Evolutionary conservation across 2,329 filamentous ascomycete species (phyloP), one percentile per base, ranked within the genome.

Genomic region (Penicillium sp.): DNA sequence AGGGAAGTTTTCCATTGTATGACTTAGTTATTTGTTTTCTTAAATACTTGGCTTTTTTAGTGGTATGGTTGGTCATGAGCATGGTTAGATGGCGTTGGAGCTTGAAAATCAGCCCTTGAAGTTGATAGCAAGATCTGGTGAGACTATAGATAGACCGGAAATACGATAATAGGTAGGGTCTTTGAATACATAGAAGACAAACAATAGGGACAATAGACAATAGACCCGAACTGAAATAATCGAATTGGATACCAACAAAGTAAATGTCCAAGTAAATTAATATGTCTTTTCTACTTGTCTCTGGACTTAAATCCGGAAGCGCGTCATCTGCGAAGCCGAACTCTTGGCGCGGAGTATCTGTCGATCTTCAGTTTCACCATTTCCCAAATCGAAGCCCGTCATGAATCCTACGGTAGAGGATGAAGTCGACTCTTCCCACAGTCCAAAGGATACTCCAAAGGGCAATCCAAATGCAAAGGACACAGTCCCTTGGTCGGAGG

Each of bases 341-440:
- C n/a, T 57, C 55, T 58, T 59, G 53, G 55, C 58, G 57, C 50
- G 57, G 58, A 59, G 53, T 49, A 59, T 48, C 52, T 51, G 56
- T 49, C 51, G 55, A 58, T 58, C 56, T 51, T 38, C 41, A 40
- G 53, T 43, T 46, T 33, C 43, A 48, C 42, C 51, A 43, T 42
- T 33, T 37, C 19, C 46, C 12, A 39, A 29, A 17, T 43, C 6
- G 10, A 43, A 43, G n/a, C 17, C 21, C 43, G 34, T 42, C 24
- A 57, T 58, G 53, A 49, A 53, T 39, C 6, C 22, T 3, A 31
- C 46, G 3, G 21, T 29, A 13, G 35, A 46, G 28, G 44, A 45
- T 10, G 43, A 46, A 29, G 40, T n/a, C 15, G 17, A 26, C 12
- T 22, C 17, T 13, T 22, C 19, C 15, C 34, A 38, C 19, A 17